phyloP scores from a whole-genome alignment of 345 rosid species.

The Eucalyptus marginata region DNA sequence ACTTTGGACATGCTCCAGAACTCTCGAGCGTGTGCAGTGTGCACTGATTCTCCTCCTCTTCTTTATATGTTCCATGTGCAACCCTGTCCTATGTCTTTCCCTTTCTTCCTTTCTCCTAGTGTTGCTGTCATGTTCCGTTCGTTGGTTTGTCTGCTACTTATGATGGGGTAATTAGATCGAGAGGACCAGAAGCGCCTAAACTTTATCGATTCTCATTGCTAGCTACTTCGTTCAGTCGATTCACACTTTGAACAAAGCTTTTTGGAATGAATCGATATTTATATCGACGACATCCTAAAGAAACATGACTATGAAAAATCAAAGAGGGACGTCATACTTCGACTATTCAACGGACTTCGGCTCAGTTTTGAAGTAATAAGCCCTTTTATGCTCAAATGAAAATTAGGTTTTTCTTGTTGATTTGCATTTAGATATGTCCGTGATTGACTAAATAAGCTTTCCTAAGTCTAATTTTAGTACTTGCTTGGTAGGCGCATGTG shows the following conservation, averaged over 20 bases:
- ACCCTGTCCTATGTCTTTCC: neutral
- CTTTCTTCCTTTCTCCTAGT: neutral
- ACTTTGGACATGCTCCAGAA: neutral
- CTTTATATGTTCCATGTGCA: neutral
- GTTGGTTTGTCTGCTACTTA: neutral
- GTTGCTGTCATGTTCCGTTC: neutral
- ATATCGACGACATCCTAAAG: accelerated
- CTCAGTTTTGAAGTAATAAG: neutral
- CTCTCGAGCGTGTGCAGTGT: neutral
- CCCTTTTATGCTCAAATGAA: neutral
- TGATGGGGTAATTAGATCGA: neutral
- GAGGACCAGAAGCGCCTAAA: neutral
- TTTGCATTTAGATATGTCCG: neutral
- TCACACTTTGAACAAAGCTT: neutral
- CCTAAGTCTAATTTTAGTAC: neutral
- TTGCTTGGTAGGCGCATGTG: neutral
- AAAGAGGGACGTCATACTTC: neutral
- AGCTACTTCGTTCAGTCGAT: neutral
- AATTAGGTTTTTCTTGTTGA: neutral
- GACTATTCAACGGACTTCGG: neutral
- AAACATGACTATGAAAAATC: neutral
- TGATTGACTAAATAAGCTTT: neutral
- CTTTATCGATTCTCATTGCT: neutral
- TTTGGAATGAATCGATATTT: neutral
- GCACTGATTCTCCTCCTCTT: neutral